These are phyloP conservation scores for Panaeolus papilionaceus DNA, from an alignment of 768 basidiomycete species.

Conservation along the genomic window DNA sequence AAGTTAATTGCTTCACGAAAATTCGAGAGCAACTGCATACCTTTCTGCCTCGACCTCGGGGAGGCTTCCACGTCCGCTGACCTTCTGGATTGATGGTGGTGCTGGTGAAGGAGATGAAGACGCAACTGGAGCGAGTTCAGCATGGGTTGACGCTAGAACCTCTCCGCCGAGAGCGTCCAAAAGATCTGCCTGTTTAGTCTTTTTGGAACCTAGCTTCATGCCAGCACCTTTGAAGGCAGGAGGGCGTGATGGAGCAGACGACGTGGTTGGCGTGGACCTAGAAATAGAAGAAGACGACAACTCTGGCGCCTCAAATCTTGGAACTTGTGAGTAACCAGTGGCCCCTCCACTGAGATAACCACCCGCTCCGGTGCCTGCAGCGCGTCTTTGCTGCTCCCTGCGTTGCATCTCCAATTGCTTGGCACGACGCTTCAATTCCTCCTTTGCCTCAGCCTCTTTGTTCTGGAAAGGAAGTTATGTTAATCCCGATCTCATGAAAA, in stretches of 20 bases:
- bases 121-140: conserved; percentile 57
- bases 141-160: conserved; percentile 56
- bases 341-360: conserved; percentile 71
- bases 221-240: conserved; percentile 93
- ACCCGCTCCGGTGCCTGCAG: conserved; percentile 50
- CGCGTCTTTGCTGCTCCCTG: conserved; percentile 87
- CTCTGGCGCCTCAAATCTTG: conserved; percentile 74
- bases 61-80: conserved; percentile 62
- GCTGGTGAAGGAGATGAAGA: conserved; percentile 48
- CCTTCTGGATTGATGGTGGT: conserved; percentile 52
- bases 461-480: conserved; percentile 56
- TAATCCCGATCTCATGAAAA: conserved; percentile 9
- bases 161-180: conserved; percentile 89
- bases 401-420: conserved; percentile 99
- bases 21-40: conserved; percentile 43
- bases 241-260: conserved; percentile 56
- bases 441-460: conserved; percentile 99
- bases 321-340: conserved; percentile 73
- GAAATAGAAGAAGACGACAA: conserved; percentile 43
- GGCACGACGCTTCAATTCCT: conserved; percentile 96
- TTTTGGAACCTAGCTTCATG: conserved; percentile 97
- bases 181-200: conserved; percentile 87
- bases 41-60: conserved; percentile 80
- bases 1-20: conserved; percentile 14
- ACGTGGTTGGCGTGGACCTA: conserved; percentile 47